These are phyloP conservation scores for Singerocomus inundabilis DNA, from an alignment of 1,284 basidiomycete species.

Conservation along the genomic window DNA sequence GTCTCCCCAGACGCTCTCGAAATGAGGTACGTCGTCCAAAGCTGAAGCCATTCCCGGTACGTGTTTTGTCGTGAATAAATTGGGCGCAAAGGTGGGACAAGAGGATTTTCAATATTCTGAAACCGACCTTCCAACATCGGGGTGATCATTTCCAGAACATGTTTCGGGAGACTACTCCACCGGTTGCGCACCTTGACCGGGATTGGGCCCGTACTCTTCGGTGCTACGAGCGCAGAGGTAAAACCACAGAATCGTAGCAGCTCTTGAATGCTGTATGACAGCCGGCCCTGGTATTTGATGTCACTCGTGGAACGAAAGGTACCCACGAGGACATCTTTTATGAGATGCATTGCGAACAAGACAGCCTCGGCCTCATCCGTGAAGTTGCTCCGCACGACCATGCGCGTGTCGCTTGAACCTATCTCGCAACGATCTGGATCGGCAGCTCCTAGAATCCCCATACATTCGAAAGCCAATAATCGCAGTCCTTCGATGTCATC, in stretches of 20 bases:
- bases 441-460: constrained; percentile 92
- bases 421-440: constrained; percentile 94
- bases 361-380: constrained; percentile 77
- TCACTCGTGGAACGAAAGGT: constrained; percentile 94
- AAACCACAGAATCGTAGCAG: constrained; percentile 89
- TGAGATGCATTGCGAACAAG: constrained; percentile 83
- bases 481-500: constrained; percentile 71
- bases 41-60: constrained; percentile 95
- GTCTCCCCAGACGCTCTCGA: constrained; percentile 54
- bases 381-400: constrained; percentile 84
- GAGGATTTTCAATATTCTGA: constrained; percentile 42
- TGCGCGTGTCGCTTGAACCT: constrained; percentile 55
- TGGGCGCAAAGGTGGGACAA: constrained; percentile 53
- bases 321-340: constrained; percentile 86
- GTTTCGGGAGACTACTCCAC: constrained; percentile 81
- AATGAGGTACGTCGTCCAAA: constrained; percentile 89
- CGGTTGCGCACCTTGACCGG: constrained; percentile 64
- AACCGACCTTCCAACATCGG: constrained; percentile 85
- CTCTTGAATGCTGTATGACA: constrained; percentile 94
- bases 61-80: constrained; percentile 77
- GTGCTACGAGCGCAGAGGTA: constrained; percentile 61
- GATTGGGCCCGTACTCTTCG: constrained; percentile 51
- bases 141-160: constrained; percentile 84
- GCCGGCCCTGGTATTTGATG: constrained; percentile 85
- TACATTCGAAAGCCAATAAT: constrained; percentile 81